Conservation (phyloP, 2,329 filamentous ascomycete genomes). For the Pleurostoma richardsiae region DNA sequence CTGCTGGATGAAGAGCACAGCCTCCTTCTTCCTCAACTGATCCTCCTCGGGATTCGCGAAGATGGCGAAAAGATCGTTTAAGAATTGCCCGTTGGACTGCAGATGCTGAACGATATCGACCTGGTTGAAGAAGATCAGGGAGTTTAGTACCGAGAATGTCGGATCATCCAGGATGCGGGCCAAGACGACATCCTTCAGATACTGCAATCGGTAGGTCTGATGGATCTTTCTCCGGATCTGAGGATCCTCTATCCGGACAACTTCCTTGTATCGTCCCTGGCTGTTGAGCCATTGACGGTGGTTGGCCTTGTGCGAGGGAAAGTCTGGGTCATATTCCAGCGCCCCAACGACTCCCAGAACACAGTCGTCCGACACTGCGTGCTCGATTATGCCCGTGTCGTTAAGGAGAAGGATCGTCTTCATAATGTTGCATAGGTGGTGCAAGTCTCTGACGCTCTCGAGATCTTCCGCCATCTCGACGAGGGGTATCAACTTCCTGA, state of each 20-base stretch:
- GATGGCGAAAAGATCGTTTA: conserved; percentile 83
- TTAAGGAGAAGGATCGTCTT: conserved; percentile 93
- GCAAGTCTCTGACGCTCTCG: conserved; percentile 80
- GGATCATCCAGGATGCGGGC: conserved; percentile 95
- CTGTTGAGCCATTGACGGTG: conserved; percentile 90
- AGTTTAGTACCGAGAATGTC: conserved; percentile 95
- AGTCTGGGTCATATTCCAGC: conserved; percentile 96
- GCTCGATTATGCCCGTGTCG: conserved; percentile 91
- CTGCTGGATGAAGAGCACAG: conserved; percentile 93
- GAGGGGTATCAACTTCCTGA: conserved; percentile 78
- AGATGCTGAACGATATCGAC: conserved; percentile 95
- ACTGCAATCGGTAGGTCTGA: conserved; percentile 91
- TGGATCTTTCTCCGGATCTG: conserved; percentile 86
- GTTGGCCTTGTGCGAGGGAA: conserved; percentile 95
- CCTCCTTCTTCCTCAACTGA: conserved; percentile 79
- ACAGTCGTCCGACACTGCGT: conserved; percentile 83
- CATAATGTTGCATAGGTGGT: conserved; percentile 95
- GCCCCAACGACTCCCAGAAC: conserved; percentile 91
- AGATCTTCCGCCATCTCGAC: conserved; percentile 88
- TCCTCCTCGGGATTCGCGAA: conserved; percentile 65
- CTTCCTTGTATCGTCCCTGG: conserved; percentile 89
- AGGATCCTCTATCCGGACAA: conserved; percentile 84
- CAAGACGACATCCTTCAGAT: conserved; percentile 96
- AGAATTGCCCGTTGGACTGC: conserved; percentile 72
- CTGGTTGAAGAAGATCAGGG: conserved; percentile 97